Base-by-base conservation (phyloP, 805 yeast genomes). In the Crinitomyces ghanaensis region DNA sequence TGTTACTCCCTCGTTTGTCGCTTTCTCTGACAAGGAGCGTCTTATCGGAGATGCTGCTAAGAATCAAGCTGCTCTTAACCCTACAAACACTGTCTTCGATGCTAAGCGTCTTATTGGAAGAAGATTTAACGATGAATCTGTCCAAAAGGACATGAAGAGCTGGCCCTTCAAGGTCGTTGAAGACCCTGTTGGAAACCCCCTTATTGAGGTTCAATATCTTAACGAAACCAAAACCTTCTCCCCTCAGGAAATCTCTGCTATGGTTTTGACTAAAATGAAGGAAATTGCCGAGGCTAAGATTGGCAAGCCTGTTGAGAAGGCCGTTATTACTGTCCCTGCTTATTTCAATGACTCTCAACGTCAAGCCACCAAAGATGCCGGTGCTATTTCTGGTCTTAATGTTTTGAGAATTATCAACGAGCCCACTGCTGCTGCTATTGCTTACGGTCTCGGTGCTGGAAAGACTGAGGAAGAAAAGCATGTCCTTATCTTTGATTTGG, bases 381-480 rank as follows among this genome's bases (percentile, higher is more conserved):
- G 91, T 68, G 65, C 77, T 54, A 79, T 79, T 68, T 80, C 88
- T 43, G 91, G 91, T 51, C 68, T 79, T 55, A 77, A 79, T 62
- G 86, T 79, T 39, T 69, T 77, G 62, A 77, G 91, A 67, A 79
- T 79, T 62, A 79, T 79, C 57, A 79, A 79, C 68, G 91, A 79
- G 68, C 91, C 91, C 53, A 84, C 95, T 44, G 95, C 95, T 33
- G 95, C 95, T 46, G 95, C 95, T 45, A 82, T 84, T 65, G 95
- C 95, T 48, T 85, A 85, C 68, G 95, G 95, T 66, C 72, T 86
- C 44, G 94, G 88, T 75, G 84, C 85, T 53, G 88, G 80, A 49
- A 74, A 76, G 68, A 70, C 75, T 57, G 72, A 72, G 60, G 75
- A 74, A 54, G 93, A 81, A 68, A 79, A 78, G 71, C 77, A 80